Conservation (phyloP, 768 basidiomycete genomes). For the Naganishia vaughanmartiniae region DNA sequence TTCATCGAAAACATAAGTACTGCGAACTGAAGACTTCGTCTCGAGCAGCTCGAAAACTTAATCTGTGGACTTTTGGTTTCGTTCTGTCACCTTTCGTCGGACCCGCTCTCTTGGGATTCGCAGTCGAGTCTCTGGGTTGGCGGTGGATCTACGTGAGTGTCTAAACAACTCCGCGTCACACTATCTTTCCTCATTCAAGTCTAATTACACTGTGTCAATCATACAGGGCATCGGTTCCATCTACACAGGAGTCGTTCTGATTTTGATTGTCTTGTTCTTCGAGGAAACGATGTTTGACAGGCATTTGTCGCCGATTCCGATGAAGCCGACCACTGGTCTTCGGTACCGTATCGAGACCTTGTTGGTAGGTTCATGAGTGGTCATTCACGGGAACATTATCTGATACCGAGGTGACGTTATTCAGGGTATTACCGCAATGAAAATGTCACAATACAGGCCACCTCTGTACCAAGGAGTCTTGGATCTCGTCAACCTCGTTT, state of each 20-base stretch:
- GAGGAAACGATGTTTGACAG: constrained; percentile 65
- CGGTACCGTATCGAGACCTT: constrained; percentile 62
- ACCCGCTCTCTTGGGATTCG: constrained; percentile 19
- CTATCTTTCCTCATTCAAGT: background rate
- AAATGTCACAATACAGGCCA: constrained; percentile 60
- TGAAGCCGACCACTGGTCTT: constrained; percentile 54
- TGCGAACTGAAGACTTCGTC: background rate
- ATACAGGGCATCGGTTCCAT: constrained; percentile 60
- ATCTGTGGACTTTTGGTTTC: constrained; percentile 72
- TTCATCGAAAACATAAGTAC: background rate
- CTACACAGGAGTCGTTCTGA: constrained; percentile 60
- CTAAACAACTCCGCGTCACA: background rate
- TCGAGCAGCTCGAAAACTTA: constrained; percentile 55
- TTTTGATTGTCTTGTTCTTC: constrained; percentile 62
- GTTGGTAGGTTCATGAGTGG: constrained; percentile 38
- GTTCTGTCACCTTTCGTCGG: constrained; percentile 59
- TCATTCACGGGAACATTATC: background rate
- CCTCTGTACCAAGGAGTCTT: constrained; percentile 40
- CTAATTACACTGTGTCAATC: background rate
- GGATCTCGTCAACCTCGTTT: constrained; percentile 59
- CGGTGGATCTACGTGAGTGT: constrained; percentile 22
- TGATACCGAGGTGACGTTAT: background rate
- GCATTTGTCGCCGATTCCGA: constrained; percentile 58
- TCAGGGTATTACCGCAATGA: constrained; percentile 61
- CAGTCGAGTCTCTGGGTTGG: constrained; percentile 9